phyloP scores from a whole-genome alignment of 352 stramenopile genomes.

The Globisporangium orthogonon region DNA sequence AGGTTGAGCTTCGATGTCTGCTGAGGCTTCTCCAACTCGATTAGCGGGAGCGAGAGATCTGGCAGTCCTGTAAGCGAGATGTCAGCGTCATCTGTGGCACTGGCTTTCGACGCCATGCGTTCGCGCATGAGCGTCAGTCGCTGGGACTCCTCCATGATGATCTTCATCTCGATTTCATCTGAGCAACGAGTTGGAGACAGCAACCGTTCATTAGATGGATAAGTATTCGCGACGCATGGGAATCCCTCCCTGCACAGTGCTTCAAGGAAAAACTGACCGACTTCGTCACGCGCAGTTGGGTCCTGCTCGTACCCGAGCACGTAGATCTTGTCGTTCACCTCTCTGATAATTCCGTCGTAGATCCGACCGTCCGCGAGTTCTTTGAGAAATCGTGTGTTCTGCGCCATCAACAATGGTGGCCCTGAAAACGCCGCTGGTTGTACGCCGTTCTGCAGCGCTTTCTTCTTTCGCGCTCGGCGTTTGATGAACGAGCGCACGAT shows the following conservation, averaged over 20 bases:
- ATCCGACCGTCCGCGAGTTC: constrained; percentile 57
- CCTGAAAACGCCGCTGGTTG: neutral
- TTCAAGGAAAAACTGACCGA: constrained; percentile 29
- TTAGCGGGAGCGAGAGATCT: constrained; percentile 28
- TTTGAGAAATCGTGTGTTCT: constrained; percentile 68
- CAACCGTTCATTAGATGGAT: neutral
- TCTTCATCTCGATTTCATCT: constrained; percentile 79
- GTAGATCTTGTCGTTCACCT: constrained; percentile 37
- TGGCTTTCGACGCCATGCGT: constrained; percentile 6
- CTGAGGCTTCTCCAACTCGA: neutral
- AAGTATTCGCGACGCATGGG: neutral
- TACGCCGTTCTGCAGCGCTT: constrained; percentile 18
- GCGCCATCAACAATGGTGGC: constrained; percentile 25
- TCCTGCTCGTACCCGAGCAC: constrained; percentile 63
- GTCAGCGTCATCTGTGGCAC: constrained; percentile 25
- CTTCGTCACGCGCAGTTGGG: constrained; percentile 46
- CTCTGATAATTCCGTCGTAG: constrained; percentile 56
- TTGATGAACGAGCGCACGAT: constrained; percentile 65
- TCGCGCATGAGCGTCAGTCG: constrained; percentile 37
- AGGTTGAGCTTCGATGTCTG: constrained; percentile 12
- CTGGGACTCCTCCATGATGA: constrained; percentile 60
- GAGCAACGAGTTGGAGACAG: neutral
- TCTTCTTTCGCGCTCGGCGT: constrained; percentile 31
- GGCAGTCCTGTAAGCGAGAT: constrained; percentile 49
- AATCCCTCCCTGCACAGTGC: neutral